These are phyloP conservation scores for Calonectria multiphialidica DNA, from an alignment of 2,329 filamentous ascomycete genomes.

Conservation along the genomic window DNA sequence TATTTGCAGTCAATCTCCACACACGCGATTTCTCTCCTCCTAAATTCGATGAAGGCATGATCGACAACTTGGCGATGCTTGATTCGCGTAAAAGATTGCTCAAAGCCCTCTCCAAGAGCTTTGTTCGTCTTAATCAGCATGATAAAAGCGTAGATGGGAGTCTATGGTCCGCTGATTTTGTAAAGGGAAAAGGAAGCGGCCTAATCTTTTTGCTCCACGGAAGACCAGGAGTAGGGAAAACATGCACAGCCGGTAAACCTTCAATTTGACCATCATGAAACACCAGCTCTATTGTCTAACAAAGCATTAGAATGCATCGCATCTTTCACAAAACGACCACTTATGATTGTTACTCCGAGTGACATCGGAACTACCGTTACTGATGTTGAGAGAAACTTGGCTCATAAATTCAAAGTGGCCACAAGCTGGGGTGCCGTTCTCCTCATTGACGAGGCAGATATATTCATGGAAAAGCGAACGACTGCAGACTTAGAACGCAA, in stretches of 20 bases:
- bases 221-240: constrained; percentile 41
- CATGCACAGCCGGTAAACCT: constrained; percentile 45
- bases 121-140: neutral
- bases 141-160: neutral
- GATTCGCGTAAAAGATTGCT: neutral
- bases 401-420: constrained; percentile 31
- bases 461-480: constrained; percentile 28
- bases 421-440: constrained; percentile 42
- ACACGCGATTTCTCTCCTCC: neutral
- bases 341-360: constrained; percentile 46
- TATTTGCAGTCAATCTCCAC: neutral
- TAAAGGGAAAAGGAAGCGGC: constrained; percentile 40
- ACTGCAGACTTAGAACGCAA: constrained; percentile 16
- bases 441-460: constrained; percentile 44
- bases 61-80: neutral
- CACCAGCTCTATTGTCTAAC: too few relatives aligned
- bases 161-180: constrained; percentile 30
- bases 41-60: neutral
- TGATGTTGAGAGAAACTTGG: constrained; percentile 30
- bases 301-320: constrained; percentile 51
- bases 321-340: constrained; percentile 43
- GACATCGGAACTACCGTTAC: constrained; percentile 36
- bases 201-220: constrained; percentile 42
- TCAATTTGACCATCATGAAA: neutral
- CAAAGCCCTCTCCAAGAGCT: neutral